A percentile compares a stretch with the other conserved stretches of the same genome.
Evolutionary conservation across 192 early-diverging fungal species (phyloP).

Genomic region (Linnemannia schmuckeri): DNA sequence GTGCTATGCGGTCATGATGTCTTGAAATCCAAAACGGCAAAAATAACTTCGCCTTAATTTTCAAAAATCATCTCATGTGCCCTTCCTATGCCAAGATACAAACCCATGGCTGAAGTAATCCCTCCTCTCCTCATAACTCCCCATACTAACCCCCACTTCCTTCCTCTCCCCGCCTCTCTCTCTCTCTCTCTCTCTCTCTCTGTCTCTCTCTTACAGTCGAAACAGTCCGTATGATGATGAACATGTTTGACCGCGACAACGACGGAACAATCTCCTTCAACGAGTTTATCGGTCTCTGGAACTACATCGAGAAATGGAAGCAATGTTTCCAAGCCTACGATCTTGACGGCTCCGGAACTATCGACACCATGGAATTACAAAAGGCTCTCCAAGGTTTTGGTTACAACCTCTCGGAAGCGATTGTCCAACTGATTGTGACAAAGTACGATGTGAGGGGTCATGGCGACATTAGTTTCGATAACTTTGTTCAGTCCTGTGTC

Average conservation of each 20-base stretch:
- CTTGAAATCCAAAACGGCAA: background rate
- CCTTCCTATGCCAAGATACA: background rate
- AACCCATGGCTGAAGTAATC: background rate
- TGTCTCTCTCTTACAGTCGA: constrained; percentile 54
- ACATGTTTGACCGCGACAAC: constrained; percentile 72
- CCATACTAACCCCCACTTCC: background rate
- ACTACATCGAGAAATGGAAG: constrained; percentile 82
- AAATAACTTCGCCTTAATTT: background rate
- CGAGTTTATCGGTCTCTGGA: constrained; percentile 77
- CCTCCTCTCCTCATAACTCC: background rate
- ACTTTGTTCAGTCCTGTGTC: constrained; percentile 70
- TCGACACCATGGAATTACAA: constrained; percentile 62
- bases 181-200: background rate
- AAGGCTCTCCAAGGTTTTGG: constrained; percentile 55
- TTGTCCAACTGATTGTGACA: constrained; percentile 40
- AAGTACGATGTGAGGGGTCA: constrained; percentile 67
- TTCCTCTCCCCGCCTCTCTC: too few relatives aligned
- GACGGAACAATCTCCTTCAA: constrained; percentile 75
- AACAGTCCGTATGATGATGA: constrained; percentile 78
- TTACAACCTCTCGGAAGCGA: constrained; percentile 55
- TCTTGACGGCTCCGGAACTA: constrained; percentile 74
- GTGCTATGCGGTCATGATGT: background rate
- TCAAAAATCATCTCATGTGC: background rate
- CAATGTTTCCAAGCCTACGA: constrained; percentile 76
- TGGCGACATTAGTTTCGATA: constrained; percentile 53